Evolutionary conservation across 2,329 filamentous ascomycete genomes (phyloP).

Genomic region (Sclerotinia minor): DNA sequence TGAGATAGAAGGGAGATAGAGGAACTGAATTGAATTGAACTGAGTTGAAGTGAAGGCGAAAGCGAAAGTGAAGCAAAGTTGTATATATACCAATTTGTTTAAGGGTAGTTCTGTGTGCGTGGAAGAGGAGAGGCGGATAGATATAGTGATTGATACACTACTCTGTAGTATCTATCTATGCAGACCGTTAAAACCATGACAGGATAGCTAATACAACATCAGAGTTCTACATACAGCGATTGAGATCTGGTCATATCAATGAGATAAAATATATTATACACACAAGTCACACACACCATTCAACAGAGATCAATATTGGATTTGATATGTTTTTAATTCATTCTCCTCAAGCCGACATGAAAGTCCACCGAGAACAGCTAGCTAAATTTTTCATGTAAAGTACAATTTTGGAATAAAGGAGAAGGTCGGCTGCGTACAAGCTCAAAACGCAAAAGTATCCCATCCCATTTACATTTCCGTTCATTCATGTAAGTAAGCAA

Average conservation of each 20-base stretch:
- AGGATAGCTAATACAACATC: neutral
- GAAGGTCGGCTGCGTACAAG: constrained; percentile 11
- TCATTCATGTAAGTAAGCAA: constrained; percentile 14
- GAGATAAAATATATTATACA: fast-evolving
- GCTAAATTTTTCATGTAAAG: constrained; percentile 7
- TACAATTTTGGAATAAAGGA: constrained; percentile 16
- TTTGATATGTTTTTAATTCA: constrained; percentile 6
- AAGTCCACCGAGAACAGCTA: neutral
- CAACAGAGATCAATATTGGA: neutral
- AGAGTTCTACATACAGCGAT: neutral
- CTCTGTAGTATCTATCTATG: neutral
- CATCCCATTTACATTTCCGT: constrained; percentile 5
- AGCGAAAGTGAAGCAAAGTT: neutral
- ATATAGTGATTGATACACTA: neutral
- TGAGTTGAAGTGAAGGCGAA: neutral
- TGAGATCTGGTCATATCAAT: neutral
- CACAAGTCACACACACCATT: neutral
- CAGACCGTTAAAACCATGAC: neutral
- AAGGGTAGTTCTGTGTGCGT: neutral
- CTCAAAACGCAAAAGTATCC: constrained; percentile 7
- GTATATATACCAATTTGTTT: neutral
- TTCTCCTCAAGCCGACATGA: neutral
- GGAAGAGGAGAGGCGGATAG: neutral
- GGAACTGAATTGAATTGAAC: neutral
- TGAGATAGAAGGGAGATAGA: neutral